A percentile compares a stretch with the other conserved stretches of the same genome.
These are phyloP conservation scores for Ophiostoma ulmi DNA, from an alignment of 2,329 filamentous ascomycete species.

Conservation along the genomic window DNA sequence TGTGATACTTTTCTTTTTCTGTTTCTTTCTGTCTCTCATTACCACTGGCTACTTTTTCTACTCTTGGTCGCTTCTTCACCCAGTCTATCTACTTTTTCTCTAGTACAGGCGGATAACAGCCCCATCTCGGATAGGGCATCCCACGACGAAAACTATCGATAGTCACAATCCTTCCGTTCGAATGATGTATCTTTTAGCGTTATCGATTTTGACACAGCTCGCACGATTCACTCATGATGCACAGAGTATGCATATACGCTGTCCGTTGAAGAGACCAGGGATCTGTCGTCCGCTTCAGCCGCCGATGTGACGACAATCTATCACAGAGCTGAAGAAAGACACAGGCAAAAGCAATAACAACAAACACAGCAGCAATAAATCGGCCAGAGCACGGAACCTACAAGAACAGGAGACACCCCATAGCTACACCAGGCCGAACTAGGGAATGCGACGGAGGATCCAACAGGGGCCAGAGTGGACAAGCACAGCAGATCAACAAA, in stretches of 20 bases:
- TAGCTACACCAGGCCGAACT: not conserved
- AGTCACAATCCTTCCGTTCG: not conserved
- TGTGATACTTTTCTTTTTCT: not conserved
- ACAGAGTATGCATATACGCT: no score
- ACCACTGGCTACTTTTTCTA: not conserved
- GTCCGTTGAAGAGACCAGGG: not conserved
- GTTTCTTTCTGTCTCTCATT: not conserved
- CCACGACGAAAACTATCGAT: not conserved
- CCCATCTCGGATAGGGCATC: not conserved
- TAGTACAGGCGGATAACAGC: not conserved
- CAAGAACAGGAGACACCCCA: not conserved
- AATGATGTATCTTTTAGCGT: no score
- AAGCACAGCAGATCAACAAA: constrained; percentile 8
- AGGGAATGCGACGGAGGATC: not conserved
- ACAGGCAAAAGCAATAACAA: not conserved
- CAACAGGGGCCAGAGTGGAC: not conserved
- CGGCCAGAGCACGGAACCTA: not conserved
- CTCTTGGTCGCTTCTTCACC: not conserved
- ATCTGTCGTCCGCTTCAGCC: not conserved
- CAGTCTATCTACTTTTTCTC: not conserved
- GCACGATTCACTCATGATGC: no score
- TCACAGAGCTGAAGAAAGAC: not conserved
- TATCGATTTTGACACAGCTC: no score
- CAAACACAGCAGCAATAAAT: not conserved
- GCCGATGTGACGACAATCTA: not conserved